phyloP scores from a whole-genome alignment of 2,329 filamentous ascomycete species.

The Pseudogymnoascus sp. region DNA sequence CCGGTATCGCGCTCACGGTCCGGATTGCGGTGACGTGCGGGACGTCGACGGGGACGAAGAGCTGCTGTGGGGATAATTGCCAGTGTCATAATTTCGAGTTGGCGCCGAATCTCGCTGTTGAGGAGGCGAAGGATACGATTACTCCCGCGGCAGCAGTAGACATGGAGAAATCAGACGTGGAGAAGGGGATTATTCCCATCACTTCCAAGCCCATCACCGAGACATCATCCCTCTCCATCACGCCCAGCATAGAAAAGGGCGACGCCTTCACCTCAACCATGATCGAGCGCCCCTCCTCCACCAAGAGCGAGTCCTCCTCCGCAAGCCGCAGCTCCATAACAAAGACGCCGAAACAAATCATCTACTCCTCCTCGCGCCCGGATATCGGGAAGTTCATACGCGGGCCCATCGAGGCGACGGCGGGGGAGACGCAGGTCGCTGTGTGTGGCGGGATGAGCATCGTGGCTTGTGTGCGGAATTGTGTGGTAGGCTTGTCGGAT shows the following conservation, averaged over 20 bases:
- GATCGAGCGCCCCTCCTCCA: background rate
- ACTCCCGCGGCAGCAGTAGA: background rate
- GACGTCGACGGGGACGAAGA: constrained; percentile 16
- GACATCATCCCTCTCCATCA: background rate
- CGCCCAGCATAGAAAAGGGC: background rate
- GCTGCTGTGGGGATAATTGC: constrained; percentile 9
- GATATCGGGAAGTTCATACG: constrained; percentile 46
- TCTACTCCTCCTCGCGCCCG: constrained; percentile 30
- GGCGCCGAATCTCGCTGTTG: background rate
- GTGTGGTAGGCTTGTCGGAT: constrained; percentile 47
- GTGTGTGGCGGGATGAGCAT: constrained; percentile 52
- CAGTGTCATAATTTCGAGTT: constrained; percentile 8
- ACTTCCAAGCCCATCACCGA: background rate
- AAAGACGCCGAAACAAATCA: background rate
- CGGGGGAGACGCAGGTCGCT: constrained; percentile 53
- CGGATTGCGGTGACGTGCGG: constrained; percentile 44
- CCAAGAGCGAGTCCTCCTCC: background rate
- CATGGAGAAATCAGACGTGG: background rate
- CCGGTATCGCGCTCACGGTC: constrained; percentile 42
- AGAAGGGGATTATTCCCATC: background rate
- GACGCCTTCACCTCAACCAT: background rate
- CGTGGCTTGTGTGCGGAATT: constrained; percentile 46
- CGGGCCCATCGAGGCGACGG: constrained; percentile 46
- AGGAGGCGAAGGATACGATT: background rate
- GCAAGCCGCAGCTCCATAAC: background rate